These are phyloP conservation scores for Rubia balearica DNA, from an alignment of 305 asterid genomes.

Conservation along the genomic window DNA sequence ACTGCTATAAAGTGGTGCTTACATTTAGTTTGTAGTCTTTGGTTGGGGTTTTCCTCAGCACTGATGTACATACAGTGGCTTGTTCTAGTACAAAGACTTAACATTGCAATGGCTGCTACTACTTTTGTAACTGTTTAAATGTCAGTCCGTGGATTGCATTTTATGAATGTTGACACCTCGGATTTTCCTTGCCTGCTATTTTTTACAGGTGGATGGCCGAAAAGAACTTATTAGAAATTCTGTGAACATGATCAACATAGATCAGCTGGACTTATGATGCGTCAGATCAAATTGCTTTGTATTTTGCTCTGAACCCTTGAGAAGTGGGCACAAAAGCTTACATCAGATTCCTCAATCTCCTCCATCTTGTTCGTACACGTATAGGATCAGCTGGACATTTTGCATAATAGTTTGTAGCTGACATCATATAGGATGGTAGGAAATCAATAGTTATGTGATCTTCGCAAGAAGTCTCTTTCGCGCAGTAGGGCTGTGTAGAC, in stretches of 20 bases:
- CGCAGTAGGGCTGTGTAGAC: neutral
- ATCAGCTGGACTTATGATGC: conserved; percentile 66
- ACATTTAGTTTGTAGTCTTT: neutral
- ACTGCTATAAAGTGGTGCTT: neutral
- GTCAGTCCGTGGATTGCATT: neutral
- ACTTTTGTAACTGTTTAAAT: neutral
- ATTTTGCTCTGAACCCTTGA: neutral
- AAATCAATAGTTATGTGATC: neutral
- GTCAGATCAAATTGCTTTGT: neutral
- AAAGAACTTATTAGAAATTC: conserved; percentile 63
- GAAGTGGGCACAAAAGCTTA: neutral
- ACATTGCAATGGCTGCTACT: neutral
- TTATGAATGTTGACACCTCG: conserved; percentile 2
- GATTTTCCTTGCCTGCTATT: conserved; percentile 14
- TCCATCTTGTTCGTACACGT: neutral
- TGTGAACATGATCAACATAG: conserved; percentile 47
- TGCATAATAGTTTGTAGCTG: neutral
- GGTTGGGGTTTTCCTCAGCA: neutral
- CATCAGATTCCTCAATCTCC: neutral
- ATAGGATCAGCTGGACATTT: neutral
- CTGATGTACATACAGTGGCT: neutral
- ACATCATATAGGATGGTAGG: neutral
- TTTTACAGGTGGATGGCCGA: conserved; percentile 71
- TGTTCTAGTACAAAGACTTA: neutral
- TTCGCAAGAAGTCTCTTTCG: neutral